A percentile compares a stretch with the other conserved stretches of the same genome.
phyloP scores from a whole-genome alignment of 1,139 yeast species.

The Saccharomyces uvarum region DNA sequence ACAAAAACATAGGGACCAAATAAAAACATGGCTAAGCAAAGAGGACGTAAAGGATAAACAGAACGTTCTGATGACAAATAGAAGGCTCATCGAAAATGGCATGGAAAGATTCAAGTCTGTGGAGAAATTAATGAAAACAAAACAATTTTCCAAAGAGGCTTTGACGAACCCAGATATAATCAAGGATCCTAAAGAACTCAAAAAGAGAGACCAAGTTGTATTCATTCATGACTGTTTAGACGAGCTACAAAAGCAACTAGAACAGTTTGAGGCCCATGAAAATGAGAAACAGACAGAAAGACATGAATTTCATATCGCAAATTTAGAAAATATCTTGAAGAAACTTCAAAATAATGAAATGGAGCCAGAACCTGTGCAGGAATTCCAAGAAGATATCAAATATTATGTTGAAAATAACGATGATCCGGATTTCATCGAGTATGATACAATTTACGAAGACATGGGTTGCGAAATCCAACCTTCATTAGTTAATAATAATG shows the following conservation, averaged over 20 bases:
- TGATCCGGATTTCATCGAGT: constrained; percentile 93
- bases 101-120: constrained; percentile 96
- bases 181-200: constrained; percentile 68
- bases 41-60: constrained; percentile 89
- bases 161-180: constrained; percentile 58
- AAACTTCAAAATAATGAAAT: constrained; percentile 76
- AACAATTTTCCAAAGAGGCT: constrained; percentile 93
- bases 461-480: constrained; percentile 51
- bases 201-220: constrained; percentile 65
- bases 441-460: constrained; percentile 87
- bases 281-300: constrained; percentile 64
- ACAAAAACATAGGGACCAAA: constrained; percentile 91
- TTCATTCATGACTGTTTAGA: constrained; percentile 73
- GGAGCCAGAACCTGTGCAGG: constrained; percentile 74
- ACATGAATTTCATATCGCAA: constrained; percentile 70
- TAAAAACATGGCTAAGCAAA: constrained; percentile 90
- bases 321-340: constrained; percentile 70
- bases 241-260: constrained; percentile 76
- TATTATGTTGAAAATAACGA: constrained; percentile 93
- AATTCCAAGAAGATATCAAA: constrained; percentile 80
- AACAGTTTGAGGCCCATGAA: constrained; percentile 68
- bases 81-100: constrained; percentile 79
- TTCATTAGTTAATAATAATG: constrained; percentile 31
- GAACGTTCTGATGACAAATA: constrained; percentile 60
- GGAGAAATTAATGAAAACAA: constrained; percentile 90